Evolutionary conservation across 2,329 filamentous ascomycete genomes (phyloP).

Genomic region (Chaetomiaceae sp.): DNA sequence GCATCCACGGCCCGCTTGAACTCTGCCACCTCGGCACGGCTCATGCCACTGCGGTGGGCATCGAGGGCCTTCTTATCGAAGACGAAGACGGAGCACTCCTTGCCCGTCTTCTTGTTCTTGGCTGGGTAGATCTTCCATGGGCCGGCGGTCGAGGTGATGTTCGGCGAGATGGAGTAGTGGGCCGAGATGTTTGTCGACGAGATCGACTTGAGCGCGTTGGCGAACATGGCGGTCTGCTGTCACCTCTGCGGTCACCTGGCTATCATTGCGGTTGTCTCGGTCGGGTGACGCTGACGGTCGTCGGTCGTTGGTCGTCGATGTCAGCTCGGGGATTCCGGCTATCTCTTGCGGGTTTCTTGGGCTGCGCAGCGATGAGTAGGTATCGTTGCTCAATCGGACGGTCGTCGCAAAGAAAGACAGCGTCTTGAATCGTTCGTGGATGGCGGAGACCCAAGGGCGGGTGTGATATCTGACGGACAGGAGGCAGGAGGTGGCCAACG

Average conservation of each 20-base stretch:
- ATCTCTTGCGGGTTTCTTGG: too few species aligned
- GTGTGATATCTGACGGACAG: background rate
- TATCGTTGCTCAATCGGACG: too few species aligned
- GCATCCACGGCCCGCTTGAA: conserved; percentile 82
- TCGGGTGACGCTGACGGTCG: conserved; percentile 1
- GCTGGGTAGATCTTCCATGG: conserved; percentile 98
- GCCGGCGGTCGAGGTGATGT: conserved; percentile 73
- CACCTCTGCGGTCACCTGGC: conserved; percentile 7
- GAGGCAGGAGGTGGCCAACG: too few species aligned
- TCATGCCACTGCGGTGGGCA: conserved; percentile 56
- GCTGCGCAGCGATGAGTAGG: too few species aligned
- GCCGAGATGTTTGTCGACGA: conserved; percentile 82
- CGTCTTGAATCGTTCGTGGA: background rate
- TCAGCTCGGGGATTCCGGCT: background rate
- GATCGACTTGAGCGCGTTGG: conserved; percentile 89
- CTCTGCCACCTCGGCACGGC: conserved; percentile 58
- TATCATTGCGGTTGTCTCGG: conserved; percentile 15
- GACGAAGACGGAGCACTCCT: conserved; percentile 84
- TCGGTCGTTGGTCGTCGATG: background rate
- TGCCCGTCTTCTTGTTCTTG: conserved; percentile 92
- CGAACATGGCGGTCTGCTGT: conserved; percentile 64
- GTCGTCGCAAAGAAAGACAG: background rate
- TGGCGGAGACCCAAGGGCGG: background rate
- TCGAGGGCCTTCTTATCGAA: conserved; percentile 89
- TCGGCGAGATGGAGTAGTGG: conserved; percentile 79